A percentile compares a stretch with the other conserved stretches of the same genome.
phyloP scores from a whole-genome alignment of 139 green algal species.

The Pycnococcus provasolii region DNA sequence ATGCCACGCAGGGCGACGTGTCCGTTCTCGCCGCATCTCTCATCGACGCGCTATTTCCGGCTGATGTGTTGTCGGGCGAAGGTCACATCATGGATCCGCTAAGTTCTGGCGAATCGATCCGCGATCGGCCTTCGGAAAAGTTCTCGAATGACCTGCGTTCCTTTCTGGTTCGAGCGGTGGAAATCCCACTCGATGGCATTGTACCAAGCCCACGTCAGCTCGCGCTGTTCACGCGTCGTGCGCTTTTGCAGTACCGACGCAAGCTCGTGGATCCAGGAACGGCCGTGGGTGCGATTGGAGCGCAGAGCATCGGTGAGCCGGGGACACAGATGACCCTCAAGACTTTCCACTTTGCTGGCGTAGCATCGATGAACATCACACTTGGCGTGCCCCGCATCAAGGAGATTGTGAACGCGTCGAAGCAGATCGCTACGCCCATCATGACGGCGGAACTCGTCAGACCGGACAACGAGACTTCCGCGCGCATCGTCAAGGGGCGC shows the following conservation, averaged over 20 bases:
- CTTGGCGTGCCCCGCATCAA: constrained; percentile 95
- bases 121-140: too few species aligned
- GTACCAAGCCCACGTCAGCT: too few species aligned
- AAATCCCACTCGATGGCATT: too few species aligned
- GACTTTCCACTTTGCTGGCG: constrained; percentile 97
- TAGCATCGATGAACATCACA: constrained; percentile 95
- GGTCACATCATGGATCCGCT: too few species aligned
- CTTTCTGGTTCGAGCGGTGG: too few species aligned
- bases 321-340: constrained; percentile 99
- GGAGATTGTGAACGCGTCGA: constrained; percentile 97
- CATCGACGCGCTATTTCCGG: too few species aligned
- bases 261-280: constrained; percentile 79
- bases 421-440: constrained; percentile 90
- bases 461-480: constrained; percentile 55
- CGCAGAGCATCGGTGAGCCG: constrained; percentile 89
- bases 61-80: too few species aligned
- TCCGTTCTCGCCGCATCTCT: too few species aligned
- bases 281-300: constrained; percentile 77
- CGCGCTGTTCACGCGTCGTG: too few species aligned
- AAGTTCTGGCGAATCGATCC: too few species aligned
- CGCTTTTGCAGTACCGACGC: constrained; percentile 41
- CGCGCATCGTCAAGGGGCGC: constrained; percentile 78
- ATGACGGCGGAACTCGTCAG: constrained; percentile 67
- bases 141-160: too few species aligned
- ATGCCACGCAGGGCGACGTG: too few species aligned